Evolutionary conservation across 257 asterid genomes (phyloP), one percentile per base, ranked within the genome.

Genomic region (Anisodus tanguticus): DNA sequence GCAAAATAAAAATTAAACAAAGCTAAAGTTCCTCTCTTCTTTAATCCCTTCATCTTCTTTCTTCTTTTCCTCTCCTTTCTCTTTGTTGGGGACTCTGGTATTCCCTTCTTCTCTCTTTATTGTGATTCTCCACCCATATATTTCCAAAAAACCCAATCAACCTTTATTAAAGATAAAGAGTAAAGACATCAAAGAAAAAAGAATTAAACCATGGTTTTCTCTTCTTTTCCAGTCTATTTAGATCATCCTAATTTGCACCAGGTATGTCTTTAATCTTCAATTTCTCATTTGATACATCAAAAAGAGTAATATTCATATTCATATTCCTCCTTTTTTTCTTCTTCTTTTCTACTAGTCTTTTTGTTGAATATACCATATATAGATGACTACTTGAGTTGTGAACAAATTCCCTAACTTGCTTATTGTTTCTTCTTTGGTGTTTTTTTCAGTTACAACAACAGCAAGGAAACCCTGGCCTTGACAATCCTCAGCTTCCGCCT

Each of bases 191-290:
- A 49, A 82, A 53, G 64, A 68, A 82, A 67, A 82, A 82, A 85
- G 79, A 79, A 81, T 83, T 55, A 79, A 82, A 58, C 37, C 80
- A 85, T 89, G 91, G 88, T 76, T 87, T 89, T 89, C 90, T 87
- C 91, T 74, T 89, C 92, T 87, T 84, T 89, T 89, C 90, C 92
- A 80, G 83, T 86, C 88, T 89, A 89, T 89, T 87, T 86, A 87
- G 92, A 89, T 88, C 92, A 89, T 85, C 86, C 90, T 79, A 86
- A 85, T 89, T 77, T 86, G 89, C 92, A 89, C n/a, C 92, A 89
- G 89, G 92, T 89, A 85, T 64, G 88, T 84, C 59, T 86, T 63
- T 84, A 74, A 53, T 78, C 85, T 45, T 55, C 37, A 70, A 35
- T 35, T 74, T 22, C 71, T 19, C 5, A 49, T 51, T 26, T 69